These are phyloP conservation scores for Glebionis coronaria DNA, from an alignment of 129 eudicot species.

Conservation along the genomic window DNA sequence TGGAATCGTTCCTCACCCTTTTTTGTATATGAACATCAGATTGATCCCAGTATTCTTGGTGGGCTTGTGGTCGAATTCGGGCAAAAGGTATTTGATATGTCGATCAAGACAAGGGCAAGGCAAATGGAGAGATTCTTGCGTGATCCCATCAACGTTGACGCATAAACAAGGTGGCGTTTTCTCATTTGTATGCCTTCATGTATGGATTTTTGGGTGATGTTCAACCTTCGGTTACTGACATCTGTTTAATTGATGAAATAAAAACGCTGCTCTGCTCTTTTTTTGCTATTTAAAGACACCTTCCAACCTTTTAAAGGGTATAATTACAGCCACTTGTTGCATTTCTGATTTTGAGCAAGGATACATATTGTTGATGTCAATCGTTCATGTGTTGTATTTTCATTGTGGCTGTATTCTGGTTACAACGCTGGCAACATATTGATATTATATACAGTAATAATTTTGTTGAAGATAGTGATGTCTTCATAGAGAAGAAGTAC, in stretches of 20 bases:
- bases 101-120: constrained; percentile 80
- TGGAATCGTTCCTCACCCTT: constrained; percentile 3
- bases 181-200: constrained; percentile 13
- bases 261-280: constrained; percentile 1
- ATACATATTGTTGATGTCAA: neutral
- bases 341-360: neutral
- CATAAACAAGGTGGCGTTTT: constrained; percentile 11
- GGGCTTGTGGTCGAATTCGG: constrained; percentile 88
- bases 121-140: constrained; percentile 94
- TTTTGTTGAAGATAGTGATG: neutral
- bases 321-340: neutral
- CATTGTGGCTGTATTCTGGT: neutral
- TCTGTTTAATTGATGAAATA: constrained; percentile 25
- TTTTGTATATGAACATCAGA: constrained; percentile 32
- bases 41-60: constrained; percentile 85
- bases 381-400: neutral
- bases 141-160: constrained; percentile 57
- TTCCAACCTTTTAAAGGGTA: neutral
- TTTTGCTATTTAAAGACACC: constrained; percentile 4
- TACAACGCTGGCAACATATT: neutral
- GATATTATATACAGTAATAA: neutral
- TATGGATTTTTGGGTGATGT: constrained; percentile 2
- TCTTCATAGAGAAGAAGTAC: neutral
- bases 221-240: constrained; percentile 9
- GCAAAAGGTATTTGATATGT: constrained; percentile 82